Conservation (phyloP, 306 rosid species). For the Rosa chinensis region DNA sequence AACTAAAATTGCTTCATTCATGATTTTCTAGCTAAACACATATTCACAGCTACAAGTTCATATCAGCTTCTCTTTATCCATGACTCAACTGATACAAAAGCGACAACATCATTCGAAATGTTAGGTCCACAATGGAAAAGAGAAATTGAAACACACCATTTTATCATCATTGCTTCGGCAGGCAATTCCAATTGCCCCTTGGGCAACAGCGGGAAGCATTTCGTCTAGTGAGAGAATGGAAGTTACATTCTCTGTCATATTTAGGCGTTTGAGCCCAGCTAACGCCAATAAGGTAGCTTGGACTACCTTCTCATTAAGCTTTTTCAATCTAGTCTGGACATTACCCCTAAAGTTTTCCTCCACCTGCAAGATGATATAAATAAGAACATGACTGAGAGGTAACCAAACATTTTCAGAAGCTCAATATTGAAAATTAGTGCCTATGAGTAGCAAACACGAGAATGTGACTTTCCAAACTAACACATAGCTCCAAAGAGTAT, state of each 20-base stretch:
- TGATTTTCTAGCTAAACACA: not conserved
- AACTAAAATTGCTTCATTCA: not conserved
- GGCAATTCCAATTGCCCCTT: conserved; percentile 68
- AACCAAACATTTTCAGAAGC: not conserved
- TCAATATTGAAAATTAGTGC: too few relatives aligned
- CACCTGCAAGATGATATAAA: conserved; percentile 52
- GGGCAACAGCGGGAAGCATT: conserved; percentile 76
- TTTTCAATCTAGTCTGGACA: conserved; percentile 85
- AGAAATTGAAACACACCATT: conserved; percentile 50
- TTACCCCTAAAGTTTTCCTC: conserved; percentile 94
- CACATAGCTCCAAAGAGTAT: not conserved
- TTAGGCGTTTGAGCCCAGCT: conserved; percentile 89
- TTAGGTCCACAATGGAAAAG: not conserved
- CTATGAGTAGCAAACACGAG: not conserved
- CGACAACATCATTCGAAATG: not conserved
- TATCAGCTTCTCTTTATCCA: not conserved
- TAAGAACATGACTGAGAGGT: conserved; percentile 4
- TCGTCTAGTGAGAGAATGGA: conserved; percentile 52
- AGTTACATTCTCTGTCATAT: conserved; percentile 57
- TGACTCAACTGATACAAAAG: not conserved
- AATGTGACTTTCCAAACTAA: not conserved
- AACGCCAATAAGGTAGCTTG: conserved; percentile 93
- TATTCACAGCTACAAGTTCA: not conserved
- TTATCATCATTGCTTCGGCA: conserved; percentile 59
- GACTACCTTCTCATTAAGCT: conserved; percentile 83